A percentile compares a stretch with the other conserved stretches of the same genome.
phyloP scores from a whole-genome alignment of 257 asterid species.

The Penstemon eatonii region DNA sequence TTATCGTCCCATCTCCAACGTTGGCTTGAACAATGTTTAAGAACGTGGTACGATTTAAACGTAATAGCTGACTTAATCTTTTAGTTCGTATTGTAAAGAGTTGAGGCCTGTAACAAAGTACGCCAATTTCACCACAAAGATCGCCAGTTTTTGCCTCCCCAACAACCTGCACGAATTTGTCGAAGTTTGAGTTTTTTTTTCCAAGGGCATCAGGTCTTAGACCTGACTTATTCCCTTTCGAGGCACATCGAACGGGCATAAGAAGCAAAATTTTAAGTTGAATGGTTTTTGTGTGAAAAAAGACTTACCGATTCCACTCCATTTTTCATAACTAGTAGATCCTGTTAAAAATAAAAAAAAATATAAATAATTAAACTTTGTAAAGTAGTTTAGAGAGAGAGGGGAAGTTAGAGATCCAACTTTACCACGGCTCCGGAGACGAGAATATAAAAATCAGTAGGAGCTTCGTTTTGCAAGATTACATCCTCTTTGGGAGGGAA shows the following conservation, averaged over 20 bases:
- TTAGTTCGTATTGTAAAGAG: conserved; percentile 81
- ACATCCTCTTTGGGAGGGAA: conserved; percentile 77
- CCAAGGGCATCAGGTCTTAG: no score
- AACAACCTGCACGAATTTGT: conserved; percentile 51
- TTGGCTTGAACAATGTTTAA: conserved; percentile 81
- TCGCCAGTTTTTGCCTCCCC: conserved; percentile 86
- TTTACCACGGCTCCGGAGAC: conserved; percentile 73
- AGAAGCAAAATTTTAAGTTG: background rate
- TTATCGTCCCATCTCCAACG: conserved; percentile 80
- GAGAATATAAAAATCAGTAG: conserved; percentile 66
- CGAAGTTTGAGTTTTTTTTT: background rate
- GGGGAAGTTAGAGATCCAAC: background rate
- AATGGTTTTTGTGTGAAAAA: background rate
- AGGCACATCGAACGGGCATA: background rate
- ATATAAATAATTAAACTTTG: no score
- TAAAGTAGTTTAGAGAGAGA: background rate
- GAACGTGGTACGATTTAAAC: conserved; percentile 74
- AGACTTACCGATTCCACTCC: conserved; percentile 68
- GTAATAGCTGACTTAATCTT: conserved; percentile 68
- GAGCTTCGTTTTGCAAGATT: conserved; percentile 76
- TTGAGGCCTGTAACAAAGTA: conserved; percentile 86
- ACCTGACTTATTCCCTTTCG: no score
- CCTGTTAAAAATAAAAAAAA: conserved; percentile 34
- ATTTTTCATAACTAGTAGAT: conserved; percentile 41
- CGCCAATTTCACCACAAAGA: conserved; percentile 91